Evolutionary conservation across 768 basidiomycete species (phyloP).

Genomic region (Leccinum boreale): DNA sequence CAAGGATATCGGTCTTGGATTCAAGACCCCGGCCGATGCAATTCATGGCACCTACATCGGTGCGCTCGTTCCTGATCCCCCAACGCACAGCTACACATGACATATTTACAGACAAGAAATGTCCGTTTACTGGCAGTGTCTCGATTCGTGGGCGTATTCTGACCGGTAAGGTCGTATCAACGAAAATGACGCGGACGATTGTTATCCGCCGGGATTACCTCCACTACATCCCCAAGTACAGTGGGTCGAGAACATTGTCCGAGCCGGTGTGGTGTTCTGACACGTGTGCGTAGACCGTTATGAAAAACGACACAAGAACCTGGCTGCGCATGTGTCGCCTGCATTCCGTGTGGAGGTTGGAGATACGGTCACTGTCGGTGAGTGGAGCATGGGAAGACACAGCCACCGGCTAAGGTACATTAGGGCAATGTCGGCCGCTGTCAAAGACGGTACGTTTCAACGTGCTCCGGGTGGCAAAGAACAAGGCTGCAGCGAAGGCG

Average conservation of each 20-base stretch:
- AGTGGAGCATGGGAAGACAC: conserved; percentile 31
- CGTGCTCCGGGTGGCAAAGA: conserved; percentile 92
- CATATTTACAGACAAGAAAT: conserved; percentile 85
- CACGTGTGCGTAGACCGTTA: conserved; percentile 72
- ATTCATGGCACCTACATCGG: conserved; percentile 96
- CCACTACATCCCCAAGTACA: conserved; percentile 98
- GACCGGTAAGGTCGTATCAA: conserved; percentile 95
- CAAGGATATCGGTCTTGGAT: conserved; percentile 96
- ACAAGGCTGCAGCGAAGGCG: conserved; percentile 84
- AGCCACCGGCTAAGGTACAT: neutral
- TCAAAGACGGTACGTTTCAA: conserved; percentile 99
- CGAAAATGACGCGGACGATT: conserved; percentile 99
- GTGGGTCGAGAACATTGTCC: conserved; percentile 45
- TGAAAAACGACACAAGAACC: conserved; percentile 98
- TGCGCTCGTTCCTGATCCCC: conserved; percentile 39
- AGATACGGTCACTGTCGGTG: conserved; percentile 92
- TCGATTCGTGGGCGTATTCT: conserved; percentile 99
- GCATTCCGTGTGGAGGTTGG: conserved; percentile 98
- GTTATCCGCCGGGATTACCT: conserved; percentile 94
- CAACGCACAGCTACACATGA: neutral
- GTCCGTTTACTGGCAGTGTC: conserved; percentile 95
- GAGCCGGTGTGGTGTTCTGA: conserved; percentile 8
- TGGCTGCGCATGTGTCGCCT: conserved; percentile 95
- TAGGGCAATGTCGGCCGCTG: conserved; percentile 97
- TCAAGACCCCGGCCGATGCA: conserved; percentile 94